Conservation (phyloP, 2,329 filamentous ascomycete species). For the Boeremia exigua region DNA sequence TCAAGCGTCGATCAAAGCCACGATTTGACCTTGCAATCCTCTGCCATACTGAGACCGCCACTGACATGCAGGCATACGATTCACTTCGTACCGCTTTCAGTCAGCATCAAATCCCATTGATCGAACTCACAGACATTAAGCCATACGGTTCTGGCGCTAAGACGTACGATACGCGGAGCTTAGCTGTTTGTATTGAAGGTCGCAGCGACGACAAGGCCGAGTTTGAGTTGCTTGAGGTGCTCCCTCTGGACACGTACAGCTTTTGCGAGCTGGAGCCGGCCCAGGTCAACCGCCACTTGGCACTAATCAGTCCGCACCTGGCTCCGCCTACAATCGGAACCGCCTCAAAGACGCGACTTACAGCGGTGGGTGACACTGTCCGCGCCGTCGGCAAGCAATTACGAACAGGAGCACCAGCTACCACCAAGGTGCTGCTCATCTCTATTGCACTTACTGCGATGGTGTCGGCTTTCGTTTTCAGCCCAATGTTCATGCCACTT, state of each 20-base stretch:
- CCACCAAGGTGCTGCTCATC: constrained; percentile 8
- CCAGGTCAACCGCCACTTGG: constrained; percentile 49
- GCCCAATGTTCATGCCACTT: constrained; percentile 18
- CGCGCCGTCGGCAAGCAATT: constrained; percentile 17
- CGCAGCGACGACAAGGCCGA: constrained; percentile 25
- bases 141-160: constrained; percentile 33
- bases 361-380: constrained; percentile 9
- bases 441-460: constrained; percentile 26
- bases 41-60: constrained; percentile 31
- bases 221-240: constrained; percentile 37
- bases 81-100: constrained; percentile 34
- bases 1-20: constrained; percentile 20
- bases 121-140: constrained; percentile 40
- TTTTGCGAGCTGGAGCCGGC: constrained; percentile 43
- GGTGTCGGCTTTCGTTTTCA: constrained; percentile 24
- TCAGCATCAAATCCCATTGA: constrained; percentile 32
- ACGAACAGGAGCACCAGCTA: constrained; percentile 8
- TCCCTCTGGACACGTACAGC: constrained; percentile 42
- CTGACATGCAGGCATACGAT: constrained; percentile 23
- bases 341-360: constrained; percentile 3
- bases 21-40: constrained; percentile 42
- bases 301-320: constrained; percentile 38
- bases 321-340: constrained; percentile 7
- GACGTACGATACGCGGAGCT: constrained; percentile 27
- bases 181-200: constrained; percentile 43